Evolutionary conservation across 2,329 filamentous ascomycete genomes (phyloP).

Genomic region (Ophiocordyceps sinensis): DNA sequence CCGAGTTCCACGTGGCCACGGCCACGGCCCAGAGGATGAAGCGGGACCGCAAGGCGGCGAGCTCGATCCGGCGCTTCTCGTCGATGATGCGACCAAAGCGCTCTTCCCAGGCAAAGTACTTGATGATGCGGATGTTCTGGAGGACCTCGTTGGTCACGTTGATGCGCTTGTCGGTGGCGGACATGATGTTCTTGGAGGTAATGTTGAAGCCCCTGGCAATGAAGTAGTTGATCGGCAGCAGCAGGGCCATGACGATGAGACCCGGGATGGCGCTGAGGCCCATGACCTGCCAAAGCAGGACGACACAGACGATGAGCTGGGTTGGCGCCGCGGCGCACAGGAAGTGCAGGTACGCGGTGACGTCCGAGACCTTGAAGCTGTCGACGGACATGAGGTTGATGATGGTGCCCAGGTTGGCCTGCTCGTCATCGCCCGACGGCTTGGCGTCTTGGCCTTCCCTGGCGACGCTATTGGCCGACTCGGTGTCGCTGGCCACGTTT

Average conservation of each 20-base stretch:
- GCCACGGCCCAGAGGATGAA: conserved; percentile 88
- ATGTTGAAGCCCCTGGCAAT: conserved; percentile 75
- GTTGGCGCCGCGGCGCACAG: conserved; percentile 85
- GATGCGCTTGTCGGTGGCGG: conserved; percentile 88
- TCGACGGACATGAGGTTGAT: conserved; percentile 99
- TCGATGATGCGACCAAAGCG: conserved; percentile 77
- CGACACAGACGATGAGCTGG: conserved; percentile 68
- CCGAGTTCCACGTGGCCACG: conserved; percentile 91
- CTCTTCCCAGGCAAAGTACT: conserved; percentile 97
- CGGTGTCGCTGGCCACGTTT: conserved; percentile 19
- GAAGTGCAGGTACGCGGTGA: conserved; percentile 90
- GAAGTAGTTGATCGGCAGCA: conserved; percentile 80
- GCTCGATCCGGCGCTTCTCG: conserved; percentile 70
- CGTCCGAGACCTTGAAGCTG: conserved; percentile 94
- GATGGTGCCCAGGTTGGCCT: conserved; percentile 92
- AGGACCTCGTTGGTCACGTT: conserved; percentile 94
- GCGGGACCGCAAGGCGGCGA: conserved; percentile 62
- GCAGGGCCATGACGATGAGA: conserved; percentile 74
- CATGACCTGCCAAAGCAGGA: conserved; percentile 77
- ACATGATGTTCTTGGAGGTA: conserved; percentile 82
- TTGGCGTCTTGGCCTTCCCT: conserved; percentile 23
- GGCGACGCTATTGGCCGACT: conserved; percentile 17
- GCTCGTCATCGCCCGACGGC: conserved; percentile 38
- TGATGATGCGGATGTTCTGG: conserved; percentile 97
- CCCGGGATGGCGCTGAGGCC: conserved; percentile 89